phyloP scores from a whole-genome alignment of 345 rosid genomes.

The Lagerstroemia speciosa region DNA sequence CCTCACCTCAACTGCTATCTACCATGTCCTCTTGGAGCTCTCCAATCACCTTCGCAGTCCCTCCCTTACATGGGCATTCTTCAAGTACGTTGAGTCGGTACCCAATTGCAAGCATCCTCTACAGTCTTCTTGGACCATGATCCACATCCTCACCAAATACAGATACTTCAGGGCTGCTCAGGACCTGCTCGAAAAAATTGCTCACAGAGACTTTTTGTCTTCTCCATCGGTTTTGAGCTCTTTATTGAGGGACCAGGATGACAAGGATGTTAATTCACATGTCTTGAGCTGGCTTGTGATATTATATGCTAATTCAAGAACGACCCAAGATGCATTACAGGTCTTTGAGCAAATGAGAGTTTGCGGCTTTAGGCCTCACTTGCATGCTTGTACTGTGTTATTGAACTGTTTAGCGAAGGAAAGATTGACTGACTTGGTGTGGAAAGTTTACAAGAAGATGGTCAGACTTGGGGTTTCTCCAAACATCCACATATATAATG shows the following conservation, averaged over 20 bases:
- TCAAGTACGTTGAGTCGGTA: conserved; percentile 38
- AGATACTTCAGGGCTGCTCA: conserved; percentile 69
- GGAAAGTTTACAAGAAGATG: conserved; percentile 84
- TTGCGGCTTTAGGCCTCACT: conserved; percentile 53
- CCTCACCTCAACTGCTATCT: conserved; percentile 33
- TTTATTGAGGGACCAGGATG: conserved; percentile 38
- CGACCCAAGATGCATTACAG: conserved; percentile 56
- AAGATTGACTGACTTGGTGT: conserved; percentile 56
- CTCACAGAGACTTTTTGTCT: conserved; percentile 60
- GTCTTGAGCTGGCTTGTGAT: conserved; percentile 84
- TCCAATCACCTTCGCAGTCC: conserved; percentile 25
- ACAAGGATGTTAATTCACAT: conserved; percentile 58
- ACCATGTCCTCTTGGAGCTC: conserved; percentile 46
- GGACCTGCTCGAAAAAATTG: conserved; percentile 67
- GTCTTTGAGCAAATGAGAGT: conserved; percentile 67
- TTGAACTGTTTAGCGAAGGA: conserved; percentile 58
- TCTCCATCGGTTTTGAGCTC: conserved; percentile 60
- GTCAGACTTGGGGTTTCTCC: conserved; percentile 54
- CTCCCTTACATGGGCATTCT: conserved; percentile 52
- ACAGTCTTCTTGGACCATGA: conserved; percentile 78
- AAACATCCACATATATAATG: conserved; percentile 75
- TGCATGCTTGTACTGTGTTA: conserved; percentile 87
- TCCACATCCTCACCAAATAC: conserved; percentile 51
- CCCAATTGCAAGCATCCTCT: conserved; percentile 48
- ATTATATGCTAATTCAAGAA: conserved; percentile 43